Conservation (phyloP, 331 rosid species). For the Quercus tomentella region DNA sequence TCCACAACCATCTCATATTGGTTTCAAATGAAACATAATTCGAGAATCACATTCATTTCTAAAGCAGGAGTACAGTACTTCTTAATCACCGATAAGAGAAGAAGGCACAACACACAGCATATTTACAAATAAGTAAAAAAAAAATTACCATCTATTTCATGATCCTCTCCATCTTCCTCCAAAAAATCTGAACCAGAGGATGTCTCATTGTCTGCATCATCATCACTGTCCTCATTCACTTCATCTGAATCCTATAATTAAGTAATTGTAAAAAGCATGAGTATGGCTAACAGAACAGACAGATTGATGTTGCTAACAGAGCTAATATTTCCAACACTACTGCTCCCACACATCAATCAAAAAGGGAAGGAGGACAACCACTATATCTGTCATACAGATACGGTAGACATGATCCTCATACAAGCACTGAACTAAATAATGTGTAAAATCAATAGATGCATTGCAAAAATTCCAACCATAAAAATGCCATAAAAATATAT, state of each 20-base stretch:
- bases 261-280: conserved; percentile 12
- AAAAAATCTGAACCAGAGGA: conserved; percentile 44
- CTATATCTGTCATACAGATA: not conserved
- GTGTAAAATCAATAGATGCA: not conserved
- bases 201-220: conserved; percentile 20
- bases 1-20: not conserved
- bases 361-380: not conserved
- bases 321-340: not conserved
- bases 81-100: conserved; percentile 4
- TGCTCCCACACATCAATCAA: not conserved
- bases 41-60: not conserved
- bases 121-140: not conserved
- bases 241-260: conserved; percentile 55
- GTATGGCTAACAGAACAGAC: not conserved
- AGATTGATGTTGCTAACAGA: not conserved
- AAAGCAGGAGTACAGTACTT: conserved; percentile 7
- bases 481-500: not conserved
- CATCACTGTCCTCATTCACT: conserved; percentile 41
- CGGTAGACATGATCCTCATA: not conserved
- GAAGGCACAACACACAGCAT: not conserved
- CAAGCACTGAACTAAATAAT: not conserved
- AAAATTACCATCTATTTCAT: conserved; percentile 45
- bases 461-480: not conserved
- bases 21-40: not conserved
- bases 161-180: conserved; percentile 30